Evolutionary conservation across 768 basidiomycete genomes (phyloP), one percentile per base, ranked within the genome.

Genomic region (Mycena rebaudengoi): DNA sequence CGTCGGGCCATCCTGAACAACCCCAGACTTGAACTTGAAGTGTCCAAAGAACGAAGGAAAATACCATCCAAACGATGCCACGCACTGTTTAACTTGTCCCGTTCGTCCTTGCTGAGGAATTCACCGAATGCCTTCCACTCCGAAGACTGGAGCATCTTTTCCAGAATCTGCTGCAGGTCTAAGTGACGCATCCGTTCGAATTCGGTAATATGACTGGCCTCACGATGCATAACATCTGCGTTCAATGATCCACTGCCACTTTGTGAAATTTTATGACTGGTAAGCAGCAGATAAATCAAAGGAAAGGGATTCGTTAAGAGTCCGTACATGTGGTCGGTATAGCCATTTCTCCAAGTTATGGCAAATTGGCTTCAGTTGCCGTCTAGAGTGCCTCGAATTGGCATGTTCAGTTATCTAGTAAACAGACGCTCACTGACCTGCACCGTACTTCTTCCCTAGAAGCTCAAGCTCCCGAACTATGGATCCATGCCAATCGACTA

Each of bases 21-120:
- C 40, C 23, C 25, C 7, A 10, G 11, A 57, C 52, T 48, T 11
- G 5, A 1, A 4, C 18, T 7, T n/a, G 7, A 41, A 46, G n/a
- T n/a, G n/a, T n/a, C n/a, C n/a, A 41, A 12, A 49, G 14, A 21
- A 30, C 12, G 33, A 11, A 20, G 18, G 11, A 21, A 59, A 75
- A 32, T 64, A 84, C 89, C 85, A 14, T 83, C 71, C 0, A 91
- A 70, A 28, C 81, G 72, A 70, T 91, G 90, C 90, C 90, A 91
- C 4, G 81, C 73, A 2, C 79, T 69, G 11, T 82, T 86, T 3
- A 90, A 70, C 3, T 83, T 71, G 20, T 70, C 60, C 21, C 86
- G 79, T 20, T 80, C 80, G 5, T 71, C 52, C 16, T 86, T 82
- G 40, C 81, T 78, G 80, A 86, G 85, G 13, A 76, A 13, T 0